Base-by-base conservation (phyloP, 768 basidiomycete species). In the Sarcomyxa edulis region DNA sequence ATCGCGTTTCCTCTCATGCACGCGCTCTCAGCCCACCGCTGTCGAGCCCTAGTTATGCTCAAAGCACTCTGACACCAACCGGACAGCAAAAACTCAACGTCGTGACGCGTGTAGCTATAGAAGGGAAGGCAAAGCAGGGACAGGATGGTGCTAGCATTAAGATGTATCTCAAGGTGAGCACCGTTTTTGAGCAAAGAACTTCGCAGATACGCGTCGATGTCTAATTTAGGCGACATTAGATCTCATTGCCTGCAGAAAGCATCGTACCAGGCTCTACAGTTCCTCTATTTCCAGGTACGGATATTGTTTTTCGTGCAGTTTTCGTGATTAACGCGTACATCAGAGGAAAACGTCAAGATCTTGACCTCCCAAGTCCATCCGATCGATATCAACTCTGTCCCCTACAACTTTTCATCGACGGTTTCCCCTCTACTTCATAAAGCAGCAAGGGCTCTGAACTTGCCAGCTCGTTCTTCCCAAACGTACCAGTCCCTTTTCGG, bases 321-420 rank as follows among this genome's bases (percentile, higher is more conserved):
- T 28, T 22, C 16, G 19, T 44, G 20, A 16, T 28, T 9, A 12
- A 22, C 9, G 29, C 15, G 11, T 18, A 28, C 23, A 15, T 40
- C 49, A 87, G 87, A 90, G 79, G 85, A 84, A 46, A 87, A 83
- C 51, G 62, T 89, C 44, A 87, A 84, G 56, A 72, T 90, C 32
- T 53, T 85, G 29, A 70, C 74, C 6, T 82, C 82, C 7, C 74
- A 84, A 54, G 75, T 87, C 3, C 87, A 90, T 48, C 87, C 88
- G 6, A 62, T 89, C 23, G 84, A 89, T 59, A 64, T 58, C 39
- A 74, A 74, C 44, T 85, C 81, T 4, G 69, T 69, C 2, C 87
- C 87, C 6, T 90, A 87, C 61, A 76, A 76, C 52, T 88, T 88
- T 54, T 84, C 83, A 4, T 70, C 80, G 1, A 55, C 72, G 2